Evolutionary conservation across 352 stramenopile genomes (phyloP).

Genomic region (Elongisporangium prolatum): DNA sequence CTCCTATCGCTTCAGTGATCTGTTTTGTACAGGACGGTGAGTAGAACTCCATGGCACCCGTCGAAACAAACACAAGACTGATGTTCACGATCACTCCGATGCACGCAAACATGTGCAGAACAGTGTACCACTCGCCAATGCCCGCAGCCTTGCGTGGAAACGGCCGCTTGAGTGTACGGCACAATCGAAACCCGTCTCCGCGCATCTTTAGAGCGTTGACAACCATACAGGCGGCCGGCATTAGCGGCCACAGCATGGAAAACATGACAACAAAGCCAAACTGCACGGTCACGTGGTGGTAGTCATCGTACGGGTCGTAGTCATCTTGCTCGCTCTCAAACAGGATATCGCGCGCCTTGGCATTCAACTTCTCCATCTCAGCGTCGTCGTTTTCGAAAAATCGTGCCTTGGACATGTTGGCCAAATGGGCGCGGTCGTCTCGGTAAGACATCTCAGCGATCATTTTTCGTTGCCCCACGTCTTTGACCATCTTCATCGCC

Average conservation of each 20-base stretch:
- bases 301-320: slow-evolving; percentile 82
- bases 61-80: slow-evolving; percentile 74
- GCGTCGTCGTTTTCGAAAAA: slow-evolving; percentile 63
- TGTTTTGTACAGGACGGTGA: slow-evolving; percentile 40
- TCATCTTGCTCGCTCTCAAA: slow-evolving; percentile 73
- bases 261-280: slow-evolving; percentile 88
- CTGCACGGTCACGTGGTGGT: slow-evolving; percentile 75
- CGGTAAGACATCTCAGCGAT: slow-evolving; percentile 60
- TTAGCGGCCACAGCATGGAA: slow-evolving; percentile 79
- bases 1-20: slow-evolving; percentile 47
- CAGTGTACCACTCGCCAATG: slow-evolving; percentile 69
- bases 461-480: slow-evolving; percentile 52
- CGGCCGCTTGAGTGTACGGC: slow-evolving; percentile 62
- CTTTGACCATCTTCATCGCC: slow-evolving; percentile 63
- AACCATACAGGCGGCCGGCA: slow-evolving; percentile 70
- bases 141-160: slow-evolving; percentile 67
- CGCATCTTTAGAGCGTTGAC: slow-evolving; percentile 81
- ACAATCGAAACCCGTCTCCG: slow-evolving; percentile 70
- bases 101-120: slow-evolving; percentile 64
- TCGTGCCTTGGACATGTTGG: slow-evolving; percentile 61
- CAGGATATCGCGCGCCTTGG: slow-evolving; percentile 61
- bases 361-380: slow-evolving; percentile 63
- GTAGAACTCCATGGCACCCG: slow-evolving; percentile 72
- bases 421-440: slow-evolving; percentile 31
- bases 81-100: slow-evolving; percentile 75